Evolutionary conservation across 805 yeast genomes (phyloP).

Genomic region (Cyberlindnera subsufficiens): DNA sequence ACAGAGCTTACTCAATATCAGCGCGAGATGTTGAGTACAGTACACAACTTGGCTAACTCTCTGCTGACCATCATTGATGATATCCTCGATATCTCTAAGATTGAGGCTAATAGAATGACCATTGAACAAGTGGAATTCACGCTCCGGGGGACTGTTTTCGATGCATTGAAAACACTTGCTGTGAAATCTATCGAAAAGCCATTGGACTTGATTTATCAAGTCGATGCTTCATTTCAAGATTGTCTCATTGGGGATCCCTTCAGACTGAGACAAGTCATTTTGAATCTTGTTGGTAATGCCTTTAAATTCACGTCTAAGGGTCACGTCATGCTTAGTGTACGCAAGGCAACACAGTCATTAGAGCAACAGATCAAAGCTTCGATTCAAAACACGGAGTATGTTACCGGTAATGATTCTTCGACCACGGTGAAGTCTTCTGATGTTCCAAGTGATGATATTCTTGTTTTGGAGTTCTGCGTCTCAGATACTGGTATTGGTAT

Average conservation of each 20-base stretch:
- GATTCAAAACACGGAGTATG: slow-evolving; percentile 25
- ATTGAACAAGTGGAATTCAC: slow-evolving; percentile 86
- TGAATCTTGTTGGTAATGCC: slow-evolving; percentile 85
- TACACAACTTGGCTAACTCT: slow-evolving; percentile 82
- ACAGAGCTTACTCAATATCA: slow-evolving; percentile 88
- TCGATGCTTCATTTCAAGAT: slow-evolving; percentile 85
- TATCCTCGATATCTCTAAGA: slow-evolving; percentile 85
- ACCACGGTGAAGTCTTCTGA: slow-evolving; percentile 35
- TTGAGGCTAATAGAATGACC: slow-evolving; percentile 91
- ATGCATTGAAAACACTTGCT: slow-evolving; percentile 83
- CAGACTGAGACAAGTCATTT: slow-evolving; percentile 79
- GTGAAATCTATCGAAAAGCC: slow-evolving; percentile 88
- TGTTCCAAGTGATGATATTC: slow-evolving; percentile 25
- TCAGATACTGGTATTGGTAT: slow-evolving; percentile 91
- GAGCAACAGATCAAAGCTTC: slow-evolving; percentile 17
- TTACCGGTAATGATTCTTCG: slow-evolving; percentile 20
- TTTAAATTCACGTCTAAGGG: slow-evolving; percentile 83
- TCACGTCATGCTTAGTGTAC: slow-evolving; percentile 70
- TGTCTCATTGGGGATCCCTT: slow-evolving; percentile 84
- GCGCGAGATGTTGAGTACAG: slow-evolving; percentile 86
- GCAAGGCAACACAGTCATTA: slow-evolving; percentile 36
- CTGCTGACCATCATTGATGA: slow-evolving; percentile 84
- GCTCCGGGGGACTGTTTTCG: slow-evolving; percentile 80
- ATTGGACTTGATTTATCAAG: slow-evolving; percentile 70
- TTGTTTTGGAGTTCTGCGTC: slow-evolving; percentile 74